Evolutionary conservation across 2,329 filamentous ascomycete genomes (phyloP).

Genomic region (Xylaria sp.): DNA sequence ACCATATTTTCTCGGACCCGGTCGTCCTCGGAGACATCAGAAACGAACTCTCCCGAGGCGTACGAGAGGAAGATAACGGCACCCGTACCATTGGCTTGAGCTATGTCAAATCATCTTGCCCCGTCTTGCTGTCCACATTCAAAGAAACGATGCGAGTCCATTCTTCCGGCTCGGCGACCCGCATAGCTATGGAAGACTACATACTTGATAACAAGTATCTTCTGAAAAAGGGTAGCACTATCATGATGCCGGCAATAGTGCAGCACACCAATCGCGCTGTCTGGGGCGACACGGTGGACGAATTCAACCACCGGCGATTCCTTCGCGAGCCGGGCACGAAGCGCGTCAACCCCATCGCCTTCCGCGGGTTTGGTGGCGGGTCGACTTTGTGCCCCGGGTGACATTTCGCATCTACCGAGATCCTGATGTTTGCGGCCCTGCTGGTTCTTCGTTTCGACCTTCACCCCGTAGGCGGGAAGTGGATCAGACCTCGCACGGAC

Average conservation of each 20-base stretch:
- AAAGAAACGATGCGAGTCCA: neutral
- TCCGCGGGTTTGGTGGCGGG: conserved; percentile 19
- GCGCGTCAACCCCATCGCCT: conserved; percentile 14
- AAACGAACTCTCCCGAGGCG: neutral
- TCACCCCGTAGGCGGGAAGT: conserved; percentile 6
- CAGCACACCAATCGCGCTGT: conserved; percentile 1
- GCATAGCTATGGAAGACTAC: neutral
- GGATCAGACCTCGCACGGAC: neutral
- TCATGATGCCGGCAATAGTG: conserved; percentile 4
- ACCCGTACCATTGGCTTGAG: neutral
- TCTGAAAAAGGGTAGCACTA: conserved; percentile 7
- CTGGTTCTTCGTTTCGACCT: conserved; percentile 16
- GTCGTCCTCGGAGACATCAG: conserved; percentile 26
- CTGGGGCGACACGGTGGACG: conserved; percentile 2
- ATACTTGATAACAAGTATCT: neutral
- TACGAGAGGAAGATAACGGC: neutral
- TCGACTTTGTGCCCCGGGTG: conserved; percentile 20
- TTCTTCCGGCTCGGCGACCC: neutral
- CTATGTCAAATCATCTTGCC: neutral
- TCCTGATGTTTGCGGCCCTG: conserved; percentile 19
- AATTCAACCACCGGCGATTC: conserved; percentile 10
- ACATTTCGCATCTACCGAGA: conserved; percentile 20
- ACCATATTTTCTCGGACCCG: conserved; percentile 27
- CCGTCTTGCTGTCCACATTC: neutral
- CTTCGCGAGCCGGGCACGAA: conserved; percentile 2